Conservation (phyloP, 1,284 basidiomycete genomes). For the Lentinula novae-zelandiae region DNA sequence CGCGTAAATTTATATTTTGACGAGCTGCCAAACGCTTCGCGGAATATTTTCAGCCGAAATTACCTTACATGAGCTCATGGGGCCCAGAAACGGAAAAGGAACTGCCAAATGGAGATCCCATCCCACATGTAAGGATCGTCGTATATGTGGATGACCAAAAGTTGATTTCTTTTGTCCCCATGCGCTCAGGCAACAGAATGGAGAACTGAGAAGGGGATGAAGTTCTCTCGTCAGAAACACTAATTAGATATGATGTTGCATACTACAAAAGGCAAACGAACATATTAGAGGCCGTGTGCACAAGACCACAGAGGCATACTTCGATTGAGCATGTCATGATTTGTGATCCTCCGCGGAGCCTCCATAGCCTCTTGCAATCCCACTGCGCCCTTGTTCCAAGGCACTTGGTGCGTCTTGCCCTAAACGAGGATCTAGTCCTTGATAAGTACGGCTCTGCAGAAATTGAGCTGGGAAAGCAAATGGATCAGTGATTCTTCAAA, state of each 20-base stretch:
- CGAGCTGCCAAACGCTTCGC: not conserved
- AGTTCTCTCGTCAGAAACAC: not conserved
- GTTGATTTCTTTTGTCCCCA: not conserved
- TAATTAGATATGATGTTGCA: not conserved
- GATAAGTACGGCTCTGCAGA: constrained; percentile 69
- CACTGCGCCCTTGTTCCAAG: constrained; percentile 86
- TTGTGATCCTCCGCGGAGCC: not conserved
- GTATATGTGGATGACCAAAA: not conserved
- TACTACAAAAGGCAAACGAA: not conserved
- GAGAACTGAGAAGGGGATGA: not conserved
- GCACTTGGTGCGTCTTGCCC: constrained; percentile 80
- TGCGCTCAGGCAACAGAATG: not conserved
- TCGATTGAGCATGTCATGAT: not conserved
- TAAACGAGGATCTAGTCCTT: constrained; percentile 78
- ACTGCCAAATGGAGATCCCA: not conserved
- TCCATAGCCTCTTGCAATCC: constrained; percentile 84
- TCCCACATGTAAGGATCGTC: not conserved
- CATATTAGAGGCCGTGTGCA: not conserved
- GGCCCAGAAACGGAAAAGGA: not conserved
- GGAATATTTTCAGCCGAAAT: not conserved
- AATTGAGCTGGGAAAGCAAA: constrained; percentile 49
- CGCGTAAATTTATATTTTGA: not conserved
- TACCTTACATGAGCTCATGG: not conserved
- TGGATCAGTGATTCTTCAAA: constrained; percentile 1
- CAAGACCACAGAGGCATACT: not conserved